phyloP scores from a whole-genome alignment of 805 yeast species.

The Vanderwaltozyma polyspora region DNA sequence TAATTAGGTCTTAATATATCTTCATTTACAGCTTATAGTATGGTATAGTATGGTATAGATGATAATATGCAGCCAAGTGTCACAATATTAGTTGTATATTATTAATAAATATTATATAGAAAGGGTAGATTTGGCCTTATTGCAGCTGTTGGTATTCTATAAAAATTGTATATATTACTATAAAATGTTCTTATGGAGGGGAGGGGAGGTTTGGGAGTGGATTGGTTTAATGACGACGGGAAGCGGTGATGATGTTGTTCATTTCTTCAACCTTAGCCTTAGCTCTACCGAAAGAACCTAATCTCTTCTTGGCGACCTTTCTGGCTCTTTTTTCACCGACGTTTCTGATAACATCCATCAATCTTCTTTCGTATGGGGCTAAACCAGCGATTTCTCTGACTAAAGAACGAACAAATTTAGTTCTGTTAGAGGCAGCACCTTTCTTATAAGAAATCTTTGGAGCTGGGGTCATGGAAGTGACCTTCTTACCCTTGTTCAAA shows the following conservation, averaged over 20 bases:
- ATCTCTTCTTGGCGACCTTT: conserved; percentile 99
- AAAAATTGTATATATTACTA: too few species aligned
- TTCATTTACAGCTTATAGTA: too few species aligned
- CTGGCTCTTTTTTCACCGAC: conserved; percentile 99
- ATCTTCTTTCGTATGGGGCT: conserved; percentile 99
- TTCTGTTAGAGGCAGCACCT: conserved; percentile 93
- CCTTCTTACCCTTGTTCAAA: conserved; percentile 98
- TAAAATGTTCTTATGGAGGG: too few species aligned
- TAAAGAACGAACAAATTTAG: conserved; percentile 87
- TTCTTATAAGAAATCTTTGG: conserved; percentile 91
- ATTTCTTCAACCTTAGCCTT: conserved; percentile 99
- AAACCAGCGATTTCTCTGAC: conserved; percentile 97
- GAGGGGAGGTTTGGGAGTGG: too few species aligned
- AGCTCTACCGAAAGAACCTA: conserved; percentile 99
- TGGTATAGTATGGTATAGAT: too few species aligned
- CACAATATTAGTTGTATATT: too few species aligned
- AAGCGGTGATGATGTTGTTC: conserved; percentile 90
- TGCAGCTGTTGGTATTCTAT: too few species aligned
- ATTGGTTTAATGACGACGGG: conserved; percentile 89
- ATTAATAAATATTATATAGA: too few species aligned
- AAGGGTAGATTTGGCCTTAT: too few species aligned
- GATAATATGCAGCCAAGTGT: too few species aligned
- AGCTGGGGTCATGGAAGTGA: conserved; percentile 71
- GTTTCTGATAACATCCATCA: conserved; percentile 98
- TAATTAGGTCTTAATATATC: too few species aligned